These are phyloP conservation scores for Phytopythium sindhum DNA, from an alignment of 352 stramenopile genomes.

Conservation along the genomic window DNA sequence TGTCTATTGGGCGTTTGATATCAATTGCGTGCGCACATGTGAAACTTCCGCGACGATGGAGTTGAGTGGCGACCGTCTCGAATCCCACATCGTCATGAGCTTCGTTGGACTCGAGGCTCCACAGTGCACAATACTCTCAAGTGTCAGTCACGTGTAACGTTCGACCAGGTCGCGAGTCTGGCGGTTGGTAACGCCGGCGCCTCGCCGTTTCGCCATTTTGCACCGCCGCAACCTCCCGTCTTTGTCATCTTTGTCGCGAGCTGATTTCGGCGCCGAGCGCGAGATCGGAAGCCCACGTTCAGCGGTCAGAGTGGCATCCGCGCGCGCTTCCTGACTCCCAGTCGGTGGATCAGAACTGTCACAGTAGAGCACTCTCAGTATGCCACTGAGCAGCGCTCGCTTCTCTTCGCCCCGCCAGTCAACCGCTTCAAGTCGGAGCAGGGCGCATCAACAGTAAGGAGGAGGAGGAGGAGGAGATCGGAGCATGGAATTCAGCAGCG, in stretches of 20 bases:
- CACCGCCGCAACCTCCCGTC: background rate
- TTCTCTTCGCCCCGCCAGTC: background rate
- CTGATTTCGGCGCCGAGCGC: background rate
- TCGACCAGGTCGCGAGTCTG: background rate
- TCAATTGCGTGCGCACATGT: background rate
- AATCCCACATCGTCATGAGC: slow-evolving; percentile 8
- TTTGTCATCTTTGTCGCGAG: background rate
- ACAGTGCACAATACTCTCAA: too few relatives aligned
- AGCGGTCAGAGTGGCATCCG: background rate
- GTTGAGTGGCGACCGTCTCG: background rate
- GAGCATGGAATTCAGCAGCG: too few relatives aligned
- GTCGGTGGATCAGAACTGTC: background rate
- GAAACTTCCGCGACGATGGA: background rate
- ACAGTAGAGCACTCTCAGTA: background rate
- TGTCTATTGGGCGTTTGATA: background rate
- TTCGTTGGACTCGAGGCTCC: background rate
- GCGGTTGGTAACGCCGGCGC: slow-evolving; percentile 1
- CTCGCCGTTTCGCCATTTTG: background rate
- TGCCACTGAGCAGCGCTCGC: too few relatives aligned
- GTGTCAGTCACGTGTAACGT: too few relatives aligned
- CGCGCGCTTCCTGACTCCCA: background rate
- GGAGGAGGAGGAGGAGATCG: too few relatives aligned
- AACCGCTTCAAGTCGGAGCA: background rate
- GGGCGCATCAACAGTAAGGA: background rate
- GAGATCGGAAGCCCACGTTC: background rate